Percentiles rank a stretch among this genome's conserved stretches.
Conservation (phyloP, 2,329 filamentous ascomycete species). For the Xylariomycetidae sp. region DNA sequence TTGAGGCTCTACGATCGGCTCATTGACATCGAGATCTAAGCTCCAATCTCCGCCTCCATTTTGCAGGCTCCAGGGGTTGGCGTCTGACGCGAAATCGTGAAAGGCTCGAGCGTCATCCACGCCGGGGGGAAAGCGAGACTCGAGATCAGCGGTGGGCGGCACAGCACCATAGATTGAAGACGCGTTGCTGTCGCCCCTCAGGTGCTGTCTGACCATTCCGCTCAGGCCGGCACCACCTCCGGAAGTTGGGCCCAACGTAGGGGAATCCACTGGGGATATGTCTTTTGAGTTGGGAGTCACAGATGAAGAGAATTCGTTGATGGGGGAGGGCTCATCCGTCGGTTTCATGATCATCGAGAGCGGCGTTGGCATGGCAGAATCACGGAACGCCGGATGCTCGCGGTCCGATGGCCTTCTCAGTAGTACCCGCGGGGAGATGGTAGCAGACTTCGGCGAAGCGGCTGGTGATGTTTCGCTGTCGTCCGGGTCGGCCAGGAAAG, state of each 20-base stretch:
- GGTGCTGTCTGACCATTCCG: slow-evolving; percentile 77
- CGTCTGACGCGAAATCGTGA: slow-evolving; percentile 28
- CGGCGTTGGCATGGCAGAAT: slow-evolving; percentile 39
- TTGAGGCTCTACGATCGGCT: slow-evolving; percentile 17
- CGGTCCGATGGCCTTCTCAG: slow-evolving; percentile 46
- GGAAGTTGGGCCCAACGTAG: slow-evolving; percentile 63
- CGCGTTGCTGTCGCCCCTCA: slow-evolving; percentile 73
- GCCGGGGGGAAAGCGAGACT: slow-evolving; percentile 33
- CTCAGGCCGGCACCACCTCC: slow-evolving; percentile 67
- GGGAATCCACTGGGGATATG: slow-evolving; percentile 58
- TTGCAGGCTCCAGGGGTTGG: slow-evolving; percentile 42
- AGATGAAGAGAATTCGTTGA: slow-evolving; percentile 18
- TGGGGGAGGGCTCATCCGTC: slow-evolving; percentile 26
- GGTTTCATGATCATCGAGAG: slow-evolving; percentile 29
- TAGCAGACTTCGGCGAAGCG: slow-evolving; percentile 15
- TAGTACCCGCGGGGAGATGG: slow-evolving; percentile 30
- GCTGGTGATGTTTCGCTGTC: slow-evolving; percentile 30
- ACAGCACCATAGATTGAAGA: slow-evolving; percentile 70
- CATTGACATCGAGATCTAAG: slow-evolving; percentile 24
- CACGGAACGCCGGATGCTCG: slow-evolving; percentile 51
- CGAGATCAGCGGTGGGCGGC: slow-evolving; percentile 32
- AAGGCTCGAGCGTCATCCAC: slow-evolving; percentile 23
- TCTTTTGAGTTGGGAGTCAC: slow-evolving; percentile 15
- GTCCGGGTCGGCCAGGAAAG: slow-evolving; percentile 42
- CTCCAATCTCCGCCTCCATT: slow-evolving; percentile 23